Percentiles rank a stretch among this genome's conserved stretches.
Conservation (phyloP, 2,329 filamentous ascomycete species). For the Pyricularia grisea region DNA sequence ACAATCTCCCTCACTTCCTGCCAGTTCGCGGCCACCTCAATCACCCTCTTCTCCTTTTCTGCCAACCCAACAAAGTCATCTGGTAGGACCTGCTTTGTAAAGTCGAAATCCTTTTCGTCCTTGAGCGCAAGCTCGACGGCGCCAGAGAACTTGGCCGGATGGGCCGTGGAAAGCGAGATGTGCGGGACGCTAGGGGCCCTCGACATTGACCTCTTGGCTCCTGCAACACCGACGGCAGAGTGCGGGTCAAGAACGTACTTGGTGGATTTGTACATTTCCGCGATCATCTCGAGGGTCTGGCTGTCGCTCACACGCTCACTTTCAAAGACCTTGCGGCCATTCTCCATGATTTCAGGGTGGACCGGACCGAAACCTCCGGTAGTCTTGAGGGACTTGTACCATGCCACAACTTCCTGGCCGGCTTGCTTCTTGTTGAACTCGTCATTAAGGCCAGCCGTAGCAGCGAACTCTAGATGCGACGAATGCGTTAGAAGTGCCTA, state of each 20-base stretch:
- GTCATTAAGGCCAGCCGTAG: constrained; percentile 50
- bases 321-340: constrained; percentile 66
- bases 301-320: constrained; percentile 63
- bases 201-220: constrained; percentile 59
- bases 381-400: constrained; percentile 73
- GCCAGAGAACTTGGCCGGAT: constrained; percentile 87
- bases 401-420: constrained; percentile 65
- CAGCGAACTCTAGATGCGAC: constrained; percentile 40
- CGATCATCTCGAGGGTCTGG: constrained; percentile 61
- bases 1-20: constrained; percentile 68
- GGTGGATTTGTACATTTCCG: constrained; percentile 33
- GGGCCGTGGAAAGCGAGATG: constrained; percentile 84
- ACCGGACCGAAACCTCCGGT: constrained; percentile 75
- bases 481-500: neutral
- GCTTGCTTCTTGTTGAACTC: constrained; percentile 59
- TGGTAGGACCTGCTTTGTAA: constrained; percentile 66
- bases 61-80: constrained; percentile 74
- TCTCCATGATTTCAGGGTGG: constrained; percentile 59
- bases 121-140: constrained; percentile 75
- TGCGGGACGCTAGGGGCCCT: constrained; percentile 50
- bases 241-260: constrained; percentile 89
- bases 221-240: constrained; percentile 76
- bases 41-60: constrained; percentile 64
- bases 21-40: constrained; percentile 61
- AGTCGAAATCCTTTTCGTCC: constrained; percentile 63